Base-by-base conservation (phyloP, 805 yeast genomes). In the Candida ascalaphidarum region DNA sequence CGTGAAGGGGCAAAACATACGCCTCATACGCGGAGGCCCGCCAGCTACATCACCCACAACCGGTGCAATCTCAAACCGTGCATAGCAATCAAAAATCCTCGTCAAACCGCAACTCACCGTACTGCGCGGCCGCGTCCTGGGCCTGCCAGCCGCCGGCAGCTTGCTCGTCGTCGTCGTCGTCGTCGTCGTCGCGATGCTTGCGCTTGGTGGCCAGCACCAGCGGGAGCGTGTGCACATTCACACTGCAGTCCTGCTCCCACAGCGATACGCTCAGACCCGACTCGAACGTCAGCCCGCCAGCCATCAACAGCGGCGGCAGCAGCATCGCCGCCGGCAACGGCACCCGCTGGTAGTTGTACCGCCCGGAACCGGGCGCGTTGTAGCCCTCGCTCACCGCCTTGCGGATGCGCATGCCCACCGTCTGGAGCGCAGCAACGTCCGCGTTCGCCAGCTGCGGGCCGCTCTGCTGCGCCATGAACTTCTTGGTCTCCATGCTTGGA, bases 341-440 rank as follows among this genome's bases (percentile, higher is more conserved):
- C 3, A 55, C 51, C 44, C 73, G 49, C 15, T 41, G 31, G 7
- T 30, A 25, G 22, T 34, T 30, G 29, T 47, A 31, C 14, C 36
- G 31, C 22, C 32, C 25, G 13, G 31, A 24, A 4, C 37, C 28
- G n/a, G 39, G 38, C 9, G 31, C 40, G 11, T 41, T 37, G 46
- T 77, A 77, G 1, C 86, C 86, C 24, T 76, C 75, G 19, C 71
- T 61, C 3, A 80, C 73, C 2, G 80, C 64, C 40, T 77, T 76
- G 43, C 89, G 67, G 33, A 81, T 72, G 36, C 84, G 64, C 84
- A 77, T 79, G 0, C 85, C 86, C 5, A 79, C 44, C 1, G 77
- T 66, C 22, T 74, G 65, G 14, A 79, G 59, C 15, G 58, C 50
- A 24, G 50, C 61, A 10, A 50, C 44, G 22, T 46, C 50, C 18